Evolutionary conservation across 2,329 filamentous ascomycete species (phyloP).

Genomic region (Fusarium torulosum): DNA sequence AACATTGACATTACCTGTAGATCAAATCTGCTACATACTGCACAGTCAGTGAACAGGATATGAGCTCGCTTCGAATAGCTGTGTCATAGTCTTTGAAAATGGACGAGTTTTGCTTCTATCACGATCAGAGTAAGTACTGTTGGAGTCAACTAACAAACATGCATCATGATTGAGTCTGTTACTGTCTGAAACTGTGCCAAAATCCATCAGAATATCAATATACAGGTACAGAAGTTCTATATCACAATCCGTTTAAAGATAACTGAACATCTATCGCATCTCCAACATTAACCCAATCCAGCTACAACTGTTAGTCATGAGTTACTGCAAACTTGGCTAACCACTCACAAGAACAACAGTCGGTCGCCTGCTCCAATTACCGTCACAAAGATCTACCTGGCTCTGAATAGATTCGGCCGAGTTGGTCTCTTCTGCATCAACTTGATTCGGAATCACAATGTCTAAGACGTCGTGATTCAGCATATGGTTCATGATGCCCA

Average conservation of each 20-base stretch:
- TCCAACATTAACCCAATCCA: conserved; percentile 59
- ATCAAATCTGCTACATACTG: no score
- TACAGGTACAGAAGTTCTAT: background rate
- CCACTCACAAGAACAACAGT: conserved; percentile 50
- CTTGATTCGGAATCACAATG: conserved; percentile 51
- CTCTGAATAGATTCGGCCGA: conserved; percentile 49
- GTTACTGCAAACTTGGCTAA: background rate
- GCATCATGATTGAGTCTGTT: no score
- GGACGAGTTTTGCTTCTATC: no score
- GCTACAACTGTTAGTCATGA: conserved; percentile 46
- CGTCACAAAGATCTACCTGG: conserved; percentile 46
- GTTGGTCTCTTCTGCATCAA: conserved; percentile 52
- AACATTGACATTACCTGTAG: no score
- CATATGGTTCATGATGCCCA: conserved; percentile 49
- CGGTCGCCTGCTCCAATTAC: conserved; percentile 39
- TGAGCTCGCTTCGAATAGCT: no score
- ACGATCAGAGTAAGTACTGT: no score
- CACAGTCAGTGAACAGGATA: no score
- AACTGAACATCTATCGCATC: conserved; percentile 56
- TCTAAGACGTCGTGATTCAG: conserved; percentile 49
- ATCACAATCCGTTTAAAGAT: conserved; percentile 54
- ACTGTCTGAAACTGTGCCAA: no score
- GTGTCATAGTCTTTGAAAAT: no score
- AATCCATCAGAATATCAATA: no score
- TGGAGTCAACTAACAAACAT: background rate